Base-by-base conservation (phyloP, 108 stramenopile species). In the Ochromonas danica region DNA sequence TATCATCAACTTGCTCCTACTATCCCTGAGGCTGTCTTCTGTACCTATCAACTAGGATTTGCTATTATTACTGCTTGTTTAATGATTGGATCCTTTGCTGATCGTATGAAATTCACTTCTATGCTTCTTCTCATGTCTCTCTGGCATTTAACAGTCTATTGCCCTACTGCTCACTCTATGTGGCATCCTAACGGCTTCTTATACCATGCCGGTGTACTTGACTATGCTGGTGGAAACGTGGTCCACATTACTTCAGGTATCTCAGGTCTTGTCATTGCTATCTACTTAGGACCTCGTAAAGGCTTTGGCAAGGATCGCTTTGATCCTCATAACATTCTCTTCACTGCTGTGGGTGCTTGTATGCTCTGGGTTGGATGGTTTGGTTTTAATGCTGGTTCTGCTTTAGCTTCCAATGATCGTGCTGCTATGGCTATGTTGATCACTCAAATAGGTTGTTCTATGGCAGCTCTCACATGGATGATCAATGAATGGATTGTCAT, bases 221-320 rank as follows among this genome's bases (percentile, higher is more conserved):
- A 74, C 72, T 74, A 31, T 31, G 72, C 72, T 6, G 72, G 72
- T 36, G 72, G 72, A 2, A 31, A 36, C 31, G 72, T 74, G 41
- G 72, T 74, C 3, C 35, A 36, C 40, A 74, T 36, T 6, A 51
- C 72, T 6, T 39, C 72, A 31, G 72, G 72, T 1, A 42, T 74
- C 3, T 31, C 43, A 6, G 72, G 43, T 1, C 40, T 74, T 3
- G 40, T 74, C 33, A 31, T 43, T 2, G 40, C 60, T 1, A 3
- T 74, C 60, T 43, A 43, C 31, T 31, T 74, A 2, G 72, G 72
- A 2, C 41, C 41, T 10, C 72, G 72, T 33, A 1, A 10, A 2
- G 72, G 72, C 43, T 74, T 36, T 10, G 35, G 35, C 43, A 36
- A 74, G 3, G 45, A 1, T 43, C 33, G 33, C 31, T n/a, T n/a